Evolutionary conservation across 2,329 filamentous ascomycete species (phyloP), one percentile per base, ranked within the genome.

Genomic region (Trichoderma hamatum): DNA sequence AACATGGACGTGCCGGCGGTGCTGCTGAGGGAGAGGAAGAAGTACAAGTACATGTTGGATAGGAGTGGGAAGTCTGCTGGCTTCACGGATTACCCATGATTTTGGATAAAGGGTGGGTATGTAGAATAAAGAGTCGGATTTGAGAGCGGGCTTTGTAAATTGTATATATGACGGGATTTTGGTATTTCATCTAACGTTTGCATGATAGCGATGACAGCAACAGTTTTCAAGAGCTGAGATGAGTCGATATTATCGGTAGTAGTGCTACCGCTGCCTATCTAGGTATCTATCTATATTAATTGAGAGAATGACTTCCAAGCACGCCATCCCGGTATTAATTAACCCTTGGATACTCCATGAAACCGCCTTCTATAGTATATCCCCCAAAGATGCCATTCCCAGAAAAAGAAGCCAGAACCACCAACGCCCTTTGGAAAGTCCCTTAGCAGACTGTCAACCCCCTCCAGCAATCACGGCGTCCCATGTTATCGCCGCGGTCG

Each of bases 1-100:
- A 88, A 88, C 68, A 71, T 71, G 56, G 87, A 90, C 71, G 73
- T 89, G 62, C 88, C 87, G 4, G 64, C 69, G n/a, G 82, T 84
- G 58, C 72, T 89, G 70, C 72, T 80, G 14, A 73, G 76, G 5
- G 75, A 82, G 34, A 72, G 72, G 5, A 77, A 80, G 10, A 79
- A 78, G 32, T 86, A 83, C 71, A 72, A 73, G 13, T 86, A 85
- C 71, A 75, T 86, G 76, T 68, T 84, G 21, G 76, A 82, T 70
- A 77, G 84, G 69, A 81, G 84, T 70, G 84, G 83, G 3, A 74
- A 77, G 59, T 80, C 76, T 32, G 84, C 84, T 26, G 84, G 84
- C 1, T 86, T 86, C 69, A 75, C 65, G 13, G 84, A 86, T 71
- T 85, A 84, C 71, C 78, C 79, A 65, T 76, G 65, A 75, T n/a